Conservation (phyloP, 257 asterid genomes). For the Scutellaria galericulata region DNA sequence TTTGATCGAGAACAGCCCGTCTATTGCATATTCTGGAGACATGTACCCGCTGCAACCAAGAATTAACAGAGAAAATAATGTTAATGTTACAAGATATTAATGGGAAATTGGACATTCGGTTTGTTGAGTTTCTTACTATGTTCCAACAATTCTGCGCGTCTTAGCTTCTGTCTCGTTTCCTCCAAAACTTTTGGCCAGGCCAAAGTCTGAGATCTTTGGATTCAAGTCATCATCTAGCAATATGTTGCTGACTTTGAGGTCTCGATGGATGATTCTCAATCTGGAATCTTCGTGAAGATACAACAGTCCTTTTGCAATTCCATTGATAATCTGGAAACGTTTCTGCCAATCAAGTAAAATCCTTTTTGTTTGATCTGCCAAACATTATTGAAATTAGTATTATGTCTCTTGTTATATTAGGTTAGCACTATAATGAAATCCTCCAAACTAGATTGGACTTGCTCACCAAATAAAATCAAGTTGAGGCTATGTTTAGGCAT, state of each 20-base stretch:
- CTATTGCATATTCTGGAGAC: slow-evolving; percentile 8
- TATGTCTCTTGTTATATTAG: not conserved
- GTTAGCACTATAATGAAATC: too few relatives aligned
- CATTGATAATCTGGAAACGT: slow-evolving; percentile 16
- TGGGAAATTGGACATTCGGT: not conserved
- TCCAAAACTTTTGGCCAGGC: slow-evolving; percentile 22
- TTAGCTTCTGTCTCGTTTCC: slow-evolving; percentile 7
- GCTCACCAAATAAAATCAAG: slow-evolving; percentile 18
- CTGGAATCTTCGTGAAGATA: slow-evolving; percentile 26
- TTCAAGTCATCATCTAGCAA: slow-evolving; percentile 14
- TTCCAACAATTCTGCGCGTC: slow-evolving; percentile 20
- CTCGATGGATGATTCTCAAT: slow-evolving; percentile 25
- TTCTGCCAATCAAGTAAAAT: slow-evolving; percentile 8
- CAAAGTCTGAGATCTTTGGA: slow-evolving; percentile 24
- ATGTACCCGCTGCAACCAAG: slow-evolving; percentile 7
- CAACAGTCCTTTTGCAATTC: slow-evolving; percentile 20
- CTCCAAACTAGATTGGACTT: too few relatives aligned
- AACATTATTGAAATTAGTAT: not conserved
- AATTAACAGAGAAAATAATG: not conserved
- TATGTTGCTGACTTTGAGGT: slow-evolving; percentile 25
- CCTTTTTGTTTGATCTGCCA: not conserved
- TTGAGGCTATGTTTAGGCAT: slow-evolving; percentile 17
- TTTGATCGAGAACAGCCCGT: not conserved
- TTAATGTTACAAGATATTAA: not conserved
- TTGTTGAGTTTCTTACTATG: not conserved